Evolutionary conservation across 1,284 basidiomycete species (phyloP), one percentile per base, ranked within the genome.

Genomic region (Ceratobasidium papillatum): DNA sequence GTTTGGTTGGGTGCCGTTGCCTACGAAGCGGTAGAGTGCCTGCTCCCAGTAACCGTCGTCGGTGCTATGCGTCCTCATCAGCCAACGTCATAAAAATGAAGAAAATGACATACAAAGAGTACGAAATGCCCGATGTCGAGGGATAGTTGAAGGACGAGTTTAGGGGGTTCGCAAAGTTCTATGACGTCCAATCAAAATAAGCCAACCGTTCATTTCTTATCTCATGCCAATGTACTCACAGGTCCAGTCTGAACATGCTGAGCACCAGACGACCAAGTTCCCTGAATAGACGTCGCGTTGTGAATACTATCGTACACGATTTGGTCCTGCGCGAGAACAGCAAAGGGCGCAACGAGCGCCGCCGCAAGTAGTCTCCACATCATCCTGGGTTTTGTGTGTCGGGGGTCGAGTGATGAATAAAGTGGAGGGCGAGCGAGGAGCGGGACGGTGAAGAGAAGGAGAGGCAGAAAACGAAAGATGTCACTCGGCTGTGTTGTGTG

Each of bases 261-360:
- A 78, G 88, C 90, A 25, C 94, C 94, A 51, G 92, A 91, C 69
- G 87, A 87, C 96, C 96, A 98, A 25, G 94, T 96, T 0, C 96
- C 96, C 34, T 81, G 78, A 68, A 98, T 84, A 66, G 84, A 69
- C 0, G 93, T 93, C 1, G 86, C 84, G 79, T 94, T 94, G 82
- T 90, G 86, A 0, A 65, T 78, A 0, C 78, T 0, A 75, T 83
- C 78, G 75, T 54, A 75, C 1, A 47, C 34, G 51, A 77, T 74
- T 49, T 78, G 74, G 19, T 73, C 76, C 27, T 76, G 68, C 25
- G 75, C 77, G 22, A 73, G 56, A 17, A 64, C 68, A 11, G 69
- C 73, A 7, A 75, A 32, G 30, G 74, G 58, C 11, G 62, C 68
- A 7, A 71, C 17, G 32, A 69, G 58, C 38, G 49, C 59, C 45